Evolutionary conservation across 1,139 yeast genomes (phyloP).

Genomic region (Candida albicans): DNA sequence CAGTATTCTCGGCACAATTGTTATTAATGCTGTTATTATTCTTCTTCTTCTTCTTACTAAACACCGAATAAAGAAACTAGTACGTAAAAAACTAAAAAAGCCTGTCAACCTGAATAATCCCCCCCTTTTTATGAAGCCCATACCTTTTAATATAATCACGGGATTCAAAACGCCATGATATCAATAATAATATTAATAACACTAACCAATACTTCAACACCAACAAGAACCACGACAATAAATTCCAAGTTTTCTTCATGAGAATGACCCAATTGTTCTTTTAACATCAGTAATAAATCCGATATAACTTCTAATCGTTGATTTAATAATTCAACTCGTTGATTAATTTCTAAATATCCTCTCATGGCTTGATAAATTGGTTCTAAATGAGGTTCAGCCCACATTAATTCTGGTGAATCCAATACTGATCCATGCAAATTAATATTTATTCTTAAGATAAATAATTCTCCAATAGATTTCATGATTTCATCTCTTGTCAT

Average conservation of each 20-base stretch:
- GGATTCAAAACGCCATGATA: constrained; percentile 29
- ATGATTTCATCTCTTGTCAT: constrained; percentile 93
- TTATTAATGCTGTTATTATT: no score
- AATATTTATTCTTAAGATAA: constrained; percentile 84
- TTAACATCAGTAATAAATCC: constrained; percentile 90
- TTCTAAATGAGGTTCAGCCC: constrained; percentile 97
- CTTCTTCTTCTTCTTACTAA: no score
- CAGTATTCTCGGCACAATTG: no score
- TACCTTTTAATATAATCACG: not conserved
- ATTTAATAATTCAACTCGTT: constrained; percentile 82
- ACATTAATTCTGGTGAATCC: constrained; percentile 96
- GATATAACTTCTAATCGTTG: constrained; percentile 92
- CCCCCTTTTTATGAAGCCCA: not conserved
- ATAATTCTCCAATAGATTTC: constrained; percentile 95
- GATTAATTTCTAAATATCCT: constrained; percentile 91
- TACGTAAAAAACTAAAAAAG: not conserved
- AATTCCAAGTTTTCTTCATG: constrained; percentile 90
- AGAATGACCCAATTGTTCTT: constrained; percentile 92
- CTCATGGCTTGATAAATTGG: constrained; percentile 96
- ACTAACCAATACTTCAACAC: constrained; percentile 80
- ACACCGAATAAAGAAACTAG: not conserved
- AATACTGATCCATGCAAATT: constrained; percentile 92
- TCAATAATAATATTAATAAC: constrained; percentile 62
- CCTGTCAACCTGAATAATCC: no score
- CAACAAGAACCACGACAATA: constrained; percentile 88